Conservation (phyloP, 2,329 filamentous ascomycete species). For the Grosmannia huntii region DNA sequence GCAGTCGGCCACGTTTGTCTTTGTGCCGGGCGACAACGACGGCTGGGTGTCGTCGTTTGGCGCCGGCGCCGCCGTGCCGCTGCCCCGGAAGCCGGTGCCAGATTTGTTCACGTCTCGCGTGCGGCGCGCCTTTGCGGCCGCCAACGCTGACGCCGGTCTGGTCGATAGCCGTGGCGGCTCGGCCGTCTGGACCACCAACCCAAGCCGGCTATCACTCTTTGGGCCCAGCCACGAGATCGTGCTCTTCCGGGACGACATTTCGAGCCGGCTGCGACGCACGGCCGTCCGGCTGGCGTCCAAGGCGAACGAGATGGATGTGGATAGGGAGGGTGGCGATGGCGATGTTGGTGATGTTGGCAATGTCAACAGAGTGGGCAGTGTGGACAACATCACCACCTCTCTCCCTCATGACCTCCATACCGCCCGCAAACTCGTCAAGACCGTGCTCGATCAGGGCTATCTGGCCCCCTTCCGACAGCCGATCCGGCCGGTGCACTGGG, state of each 20-base stretch:
- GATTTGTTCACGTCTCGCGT: constrained; percentile 84
- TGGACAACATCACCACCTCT: no score
- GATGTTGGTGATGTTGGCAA: no score
- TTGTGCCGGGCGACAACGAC: constrained; percentile 93
- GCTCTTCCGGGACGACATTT: constrained; percentile 77
- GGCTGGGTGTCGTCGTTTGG: constrained; percentile 88
- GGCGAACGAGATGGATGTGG: not conserved
- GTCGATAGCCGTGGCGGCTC: constrained; percentile 47
- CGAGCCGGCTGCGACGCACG: constrained; percentile 62
- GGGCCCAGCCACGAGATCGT: constrained; percentile 80
- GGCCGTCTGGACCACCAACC: constrained; percentile 81
- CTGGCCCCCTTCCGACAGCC: constrained; percentile 76
- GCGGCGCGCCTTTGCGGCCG: constrained; percentile 63
- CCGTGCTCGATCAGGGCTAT: constrained; percentile 79
- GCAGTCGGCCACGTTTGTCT: constrained; percentile 70
- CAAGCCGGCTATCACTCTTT: constrained; percentile 69
- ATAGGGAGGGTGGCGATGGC: not conserved
- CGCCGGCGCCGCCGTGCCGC: constrained; percentile 55
- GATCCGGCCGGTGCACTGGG: constrained; percentile 78
- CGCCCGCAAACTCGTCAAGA: constrained; percentile 75
- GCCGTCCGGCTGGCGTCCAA: constrained; percentile 48
- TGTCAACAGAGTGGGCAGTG: no score
- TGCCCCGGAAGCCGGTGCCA: constrained; percentile 63
- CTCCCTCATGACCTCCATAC: constrained; percentile 39
- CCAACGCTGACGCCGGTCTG: constrained; percentile 55